Percentiles rank a stretch among this genome's conserved stretches.
phyloP scores from a whole-genome alignment of 768 basidiomycete genomes.

The Leucosporidium scottii region DNA sequence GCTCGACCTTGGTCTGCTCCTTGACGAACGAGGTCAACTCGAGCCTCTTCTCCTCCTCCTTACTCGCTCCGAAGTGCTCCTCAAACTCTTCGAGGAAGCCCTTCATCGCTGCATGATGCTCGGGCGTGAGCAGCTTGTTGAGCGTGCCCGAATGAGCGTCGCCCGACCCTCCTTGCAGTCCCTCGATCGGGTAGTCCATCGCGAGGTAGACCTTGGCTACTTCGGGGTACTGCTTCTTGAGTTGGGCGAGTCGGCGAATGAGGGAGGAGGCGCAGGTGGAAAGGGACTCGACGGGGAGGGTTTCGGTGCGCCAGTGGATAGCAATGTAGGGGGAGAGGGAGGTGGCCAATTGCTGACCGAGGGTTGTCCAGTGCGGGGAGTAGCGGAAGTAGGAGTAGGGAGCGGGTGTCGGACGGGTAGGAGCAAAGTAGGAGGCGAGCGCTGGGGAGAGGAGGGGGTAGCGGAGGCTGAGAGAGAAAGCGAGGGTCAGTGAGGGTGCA shows the following conservation, averaged over 20 bases:
- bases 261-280: constrained; percentile 51
- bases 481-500: not conserved
- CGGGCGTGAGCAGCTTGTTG: constrained; percentile 42
- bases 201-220: constrained; percentile 53
- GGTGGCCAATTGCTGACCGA: constrained; percentile 45
- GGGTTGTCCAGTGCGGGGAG: constrained; percentile 45
- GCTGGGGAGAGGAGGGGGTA: constrained; percentile 46
- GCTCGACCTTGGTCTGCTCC: constrained; percentile 36
- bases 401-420: constrained; percentile 1
- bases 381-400: constrained; percentile 45
- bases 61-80: constrained; percentile 42
- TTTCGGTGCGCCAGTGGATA: constrained; percentile 58
- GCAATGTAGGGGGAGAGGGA: constrained; percentile 47
- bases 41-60: constrained; percentile 36
- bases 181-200: constrained; percentile 50
- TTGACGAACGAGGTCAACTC: constrained; percentile 48
- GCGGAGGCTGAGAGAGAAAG: not conserved
- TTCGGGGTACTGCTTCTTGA: constrained; percentile 34
- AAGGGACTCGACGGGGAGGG: constrained; percentile 46
- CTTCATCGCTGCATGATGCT: constrained; percentile 48
- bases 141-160: constrained; percentile 49
- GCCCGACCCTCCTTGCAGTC: constrained; percentile 24
- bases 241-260: constrained; percentile 45
- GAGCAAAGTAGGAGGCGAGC: constrained; percentile 39
- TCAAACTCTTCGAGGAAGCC: not conserved